These are phyloP conservation scores for Stachybotrys chlorohalonatus DNA, from an alignment of 2,329 filamentous ascomycete species.

Conservation along the genomic window DNA sequence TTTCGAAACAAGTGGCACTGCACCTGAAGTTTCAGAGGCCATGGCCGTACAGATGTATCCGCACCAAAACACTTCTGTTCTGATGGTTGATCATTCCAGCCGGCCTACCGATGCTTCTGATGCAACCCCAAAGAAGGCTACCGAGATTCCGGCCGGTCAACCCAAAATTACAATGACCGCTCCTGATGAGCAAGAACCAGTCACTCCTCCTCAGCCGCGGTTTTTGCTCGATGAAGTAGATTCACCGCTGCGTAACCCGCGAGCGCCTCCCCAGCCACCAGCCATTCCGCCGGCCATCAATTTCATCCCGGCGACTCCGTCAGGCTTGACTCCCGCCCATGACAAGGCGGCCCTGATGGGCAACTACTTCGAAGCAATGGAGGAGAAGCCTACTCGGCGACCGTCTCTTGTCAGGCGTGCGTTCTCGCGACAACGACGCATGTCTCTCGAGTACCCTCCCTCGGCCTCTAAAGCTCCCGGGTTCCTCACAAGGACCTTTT, in stretches of 20 bases:
- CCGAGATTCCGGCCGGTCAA: slow-evolving; percentile 12
- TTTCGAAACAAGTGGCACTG: slow-evolving; percentile 53
- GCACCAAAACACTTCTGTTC: slow-evolving; percentile 55
- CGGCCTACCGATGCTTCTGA: slow-evolving; percentile 39
- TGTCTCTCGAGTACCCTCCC: slow-evolving; percentile 32
- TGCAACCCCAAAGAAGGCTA: slow-evolving; percentile 13
- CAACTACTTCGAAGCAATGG: slow-evolving; percentile 41
- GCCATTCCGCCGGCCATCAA: slow-evolving; percentile 34
- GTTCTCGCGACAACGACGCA: slow-evolving; percentile 37
- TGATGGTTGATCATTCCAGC: slow-evolving; percentile 49
- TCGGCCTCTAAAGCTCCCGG: slow-evolving; percentile 28
- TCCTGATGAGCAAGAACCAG: slow-evolving; percentile 28
- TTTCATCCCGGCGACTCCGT: slow-evolving; percentile 55
- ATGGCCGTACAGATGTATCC: slow-evolving; percentile 52
- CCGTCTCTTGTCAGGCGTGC: slow-evolving; percentile 46
- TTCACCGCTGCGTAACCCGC: slow-evolving; percentile 53
- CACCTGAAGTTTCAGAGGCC: slow-evolving; percentile 53
- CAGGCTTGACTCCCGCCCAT: slow-evolving; percentile 44
- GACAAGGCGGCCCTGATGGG: slow-evolving; percentile 44
- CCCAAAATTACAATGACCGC: slow-evolving; percentile 29
- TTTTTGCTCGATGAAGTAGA: slow-evolving; percentile 46
- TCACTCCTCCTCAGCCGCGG: slow-evolving; percentile 42
- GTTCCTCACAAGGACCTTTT: slow-evolving; percentile 42
- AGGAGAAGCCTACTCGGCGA: slow-evolving; percentile 34
- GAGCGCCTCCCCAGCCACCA: slow-evolving; percentile 47